Evolutionary conservation across 2,329 filamentous ascomycete species (phyloP), one percentile per base, ranked within the genome.

Genomic region (Fusarium circinatum): DNA sequence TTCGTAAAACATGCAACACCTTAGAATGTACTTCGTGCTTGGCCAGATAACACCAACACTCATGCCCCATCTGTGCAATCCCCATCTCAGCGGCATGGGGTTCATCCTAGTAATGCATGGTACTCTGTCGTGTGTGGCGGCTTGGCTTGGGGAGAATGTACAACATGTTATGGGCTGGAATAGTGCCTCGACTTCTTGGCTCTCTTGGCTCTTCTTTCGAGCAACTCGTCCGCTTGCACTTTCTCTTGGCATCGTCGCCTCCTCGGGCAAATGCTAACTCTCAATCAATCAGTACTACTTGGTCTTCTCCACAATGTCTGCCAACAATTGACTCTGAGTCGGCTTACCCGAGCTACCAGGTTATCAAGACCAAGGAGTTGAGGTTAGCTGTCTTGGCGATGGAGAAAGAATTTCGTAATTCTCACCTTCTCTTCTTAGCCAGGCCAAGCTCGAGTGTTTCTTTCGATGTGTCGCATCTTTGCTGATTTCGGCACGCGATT

Each of bases 191-290:
- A 70, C 47, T 69, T 60, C 69, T 75, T 74, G 71, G 71, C 72
- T 51, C 32, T 61, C 69, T 75, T 74, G 68, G 71, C 72, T 51
- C 30, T 62, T 58, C 41, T 48, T 42, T 71, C 57, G 45, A 73
- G 55, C 60, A 38, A 61, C 70, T 74, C 57, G 63, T 44, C 63
- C 62, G 45, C 61, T 59, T 61, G 63, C 63, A 42, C 55, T 58
- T 54, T 41, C n/a, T 62, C 74, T 73, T 76, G 71, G 71, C 74
- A 76, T 75, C 71, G 41, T 62, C 52, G 62, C 62, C 71, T 70
- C 71, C 55, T 75, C 68, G 74, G 68, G 54, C 74, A 75, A 76
- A 76, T 62, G 44, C 65, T n/a, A 47, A 45, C 34, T 28, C 65
- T 62, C 39, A 68, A 42, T 67, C 68, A 74, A 65, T 51, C 42